Percentiles rank a stretch among this genome's conserved stretches.
Conservation (phyloP, 148 eudicot genomes). For the Dysphania ambrosioides region DNA sequence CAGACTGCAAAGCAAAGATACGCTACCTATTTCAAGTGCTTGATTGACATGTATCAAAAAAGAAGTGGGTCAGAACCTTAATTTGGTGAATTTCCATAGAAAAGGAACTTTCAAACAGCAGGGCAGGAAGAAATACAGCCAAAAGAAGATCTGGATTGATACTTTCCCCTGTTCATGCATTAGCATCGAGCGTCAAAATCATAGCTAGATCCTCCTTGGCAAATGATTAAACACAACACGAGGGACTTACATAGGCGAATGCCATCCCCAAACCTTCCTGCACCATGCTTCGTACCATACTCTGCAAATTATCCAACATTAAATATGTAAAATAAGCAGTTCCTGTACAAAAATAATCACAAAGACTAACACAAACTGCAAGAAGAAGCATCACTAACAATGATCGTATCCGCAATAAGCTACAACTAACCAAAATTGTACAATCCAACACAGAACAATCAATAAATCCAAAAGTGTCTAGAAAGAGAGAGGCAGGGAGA, state of each 20-base stretch:
- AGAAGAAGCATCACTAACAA: conserved; percentile 2
- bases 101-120: conserved; percentile 94
- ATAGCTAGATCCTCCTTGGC: not conserved
- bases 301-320: conserved; percentile 48
- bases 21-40: too few relatives aligned
- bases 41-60: not conserved
- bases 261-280: conserved; percentile 88
- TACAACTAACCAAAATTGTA: too few relatives aligned
- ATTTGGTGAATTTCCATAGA: conserved; percentile 98
- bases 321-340: conserved; percentile 7
- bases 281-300: conserved; percentile 74
- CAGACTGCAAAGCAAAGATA: too few relatives aligned
- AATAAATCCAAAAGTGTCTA: too few relatives aligned
- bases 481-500: too few relatives aligned
- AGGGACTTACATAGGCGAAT: conserved; percentile 84
- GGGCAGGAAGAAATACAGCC: conserved; percentile 98
- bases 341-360: not conserved
- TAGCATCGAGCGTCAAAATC: conserved; percentile 6
- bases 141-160: conserved; percentile 88
- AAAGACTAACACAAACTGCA: not conserved
- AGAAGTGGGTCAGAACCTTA: conserved; percentile 48
- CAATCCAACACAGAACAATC: too few relatives aligned
- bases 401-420: too few relatives aligned
- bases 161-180: conserved; percentile 65
- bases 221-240: conserved; percentile 15